Percentiles rank a stretch among this genome's conserved stretches.
Conservation (phyloP, 2,329 filamentous ascomycete genomes). For the Exophiala sideris region DNA sequence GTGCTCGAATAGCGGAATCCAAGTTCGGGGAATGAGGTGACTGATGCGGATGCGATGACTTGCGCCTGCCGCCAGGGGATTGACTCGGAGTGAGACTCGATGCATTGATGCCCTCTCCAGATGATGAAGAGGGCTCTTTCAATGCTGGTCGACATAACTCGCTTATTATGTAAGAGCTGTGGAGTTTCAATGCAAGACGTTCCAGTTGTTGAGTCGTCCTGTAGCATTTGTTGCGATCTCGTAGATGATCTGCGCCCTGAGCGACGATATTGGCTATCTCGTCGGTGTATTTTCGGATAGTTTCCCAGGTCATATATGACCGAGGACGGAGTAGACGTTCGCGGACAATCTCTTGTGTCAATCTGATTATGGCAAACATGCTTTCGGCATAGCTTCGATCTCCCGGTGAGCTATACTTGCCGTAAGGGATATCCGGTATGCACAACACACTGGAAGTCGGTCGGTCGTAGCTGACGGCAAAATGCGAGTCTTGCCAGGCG, state of each 20-base stretch:
- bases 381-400: conserved; percentile 57
- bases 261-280: conserved; percentile 56
- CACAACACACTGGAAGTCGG: conserved; percentile 55
- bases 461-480: conserved; percentile 62
- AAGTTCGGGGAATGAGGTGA: conserved; percentile 9
- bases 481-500: conserved; percentile 62
- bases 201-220: conserved; percentile 53
- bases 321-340: conserved; percentile 55
- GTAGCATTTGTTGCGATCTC: conserved; percentile 47
- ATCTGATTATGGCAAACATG: conserved; percentile 54
- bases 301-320: conserved; percentile 51
- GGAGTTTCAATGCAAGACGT: conserved; percentile 59
- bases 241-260: conserved; percentile 57
- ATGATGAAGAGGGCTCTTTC: conserved; percentile 39
- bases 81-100: conserved; percentile 16
- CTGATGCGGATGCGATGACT: conserved; percentile 12
- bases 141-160: conserved; percentile 61
- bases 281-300: conserved; percentile 56
- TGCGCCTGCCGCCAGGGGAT: conserved; percentile 20
- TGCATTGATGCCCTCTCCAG: conserved; percentile 38
- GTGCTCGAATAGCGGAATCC: conserved; percentile 18
- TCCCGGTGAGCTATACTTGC: conserved; percentile 46
- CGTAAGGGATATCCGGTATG: conserved; percentile 50
- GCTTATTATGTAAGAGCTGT: conserved; percentile 60
- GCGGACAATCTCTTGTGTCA: conserved; percentile 57